Percentiles rank a stretch among this genome's conserved stretches.
phyloP scores from a whole-genome alignment of 164 flowering plant genomes.

The Santalum album region DNA sequence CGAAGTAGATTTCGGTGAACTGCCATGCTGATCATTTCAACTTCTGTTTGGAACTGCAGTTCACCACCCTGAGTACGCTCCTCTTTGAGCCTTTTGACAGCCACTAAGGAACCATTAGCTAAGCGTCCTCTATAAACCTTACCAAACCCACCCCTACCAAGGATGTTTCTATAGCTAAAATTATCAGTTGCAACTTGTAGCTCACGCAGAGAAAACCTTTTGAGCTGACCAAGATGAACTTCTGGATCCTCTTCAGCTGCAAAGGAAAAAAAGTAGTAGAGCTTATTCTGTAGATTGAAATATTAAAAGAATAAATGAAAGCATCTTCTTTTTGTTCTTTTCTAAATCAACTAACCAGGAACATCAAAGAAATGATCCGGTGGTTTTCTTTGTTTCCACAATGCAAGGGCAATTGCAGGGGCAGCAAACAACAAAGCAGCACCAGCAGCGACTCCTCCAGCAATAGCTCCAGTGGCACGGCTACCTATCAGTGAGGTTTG shows the following conservation, averaged over 20 bases:
- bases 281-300: neutral
- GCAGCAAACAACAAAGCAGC: slow-evolving; percentile 44
- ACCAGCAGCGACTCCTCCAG: slow-evolving; percentile 48
- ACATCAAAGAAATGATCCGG: slow-evolving; percentile 41
- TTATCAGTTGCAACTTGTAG: slow-evolving; percentile 28
- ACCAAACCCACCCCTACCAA: slow-evolving; percentile 5
- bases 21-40: slow-evolving; percentile 28
- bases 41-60: slow-evolving; percentile 29
- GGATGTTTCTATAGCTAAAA: slow-evolving; percentile 15
- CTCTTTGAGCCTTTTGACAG: slow-evolving; percentile 25
- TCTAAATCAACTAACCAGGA: slow-evolving; percentile 23
- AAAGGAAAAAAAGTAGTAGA: neutral
- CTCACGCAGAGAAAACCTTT: slow-evolving; percentile 27
- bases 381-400: slow-evolving; percentile 39
- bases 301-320: neutral
- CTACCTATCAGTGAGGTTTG: slow-evolving; percentile 8
- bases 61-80: slow-evolving; percentile 31
- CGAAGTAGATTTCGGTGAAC: slow-evolving; percentile 27
- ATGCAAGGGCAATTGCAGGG: slow-evolving; percentile 38
- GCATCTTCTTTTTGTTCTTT: neutral
- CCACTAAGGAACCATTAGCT: slow-evolving; percentile 23
- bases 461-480: slow-evolving; percentile 36
- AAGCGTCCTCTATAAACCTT: slow-evolving; percentile 16
- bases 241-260: slow-evolving; percentile 33
- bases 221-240: slow-evolving; percentile 30